Percentiles rank a stretch among this genome's conserved stretches.
phyloP scores from a whole-genome alignment of 352 stramenopile genomes.

The Phytophthora megakarya region DNA sequence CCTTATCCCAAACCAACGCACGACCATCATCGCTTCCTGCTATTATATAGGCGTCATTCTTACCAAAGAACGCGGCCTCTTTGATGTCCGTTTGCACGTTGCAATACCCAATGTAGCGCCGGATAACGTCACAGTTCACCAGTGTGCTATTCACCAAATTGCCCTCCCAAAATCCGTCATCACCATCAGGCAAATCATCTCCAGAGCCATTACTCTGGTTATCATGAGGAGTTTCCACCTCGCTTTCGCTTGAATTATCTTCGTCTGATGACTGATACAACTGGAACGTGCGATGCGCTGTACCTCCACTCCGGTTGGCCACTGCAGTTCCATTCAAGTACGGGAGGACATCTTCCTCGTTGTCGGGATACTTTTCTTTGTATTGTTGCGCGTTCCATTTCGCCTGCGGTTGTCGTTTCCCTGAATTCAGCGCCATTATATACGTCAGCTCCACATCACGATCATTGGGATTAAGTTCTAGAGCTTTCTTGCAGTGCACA shows the following conservation, averaged over 20 bases:
- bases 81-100: slow-evolving; percentile 93
- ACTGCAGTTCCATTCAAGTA: slow-evolving; percentile 29
- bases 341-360: slow-evolving; percentile 46
- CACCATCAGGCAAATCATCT: slow-evolving; percentile 33
- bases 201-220: slow-evolving; percentile 17
- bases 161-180: slow-evolving; percentile 66
- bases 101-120: slow-evolving; percentile 86
- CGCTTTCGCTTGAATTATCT: slow-evolving; percentile 35
- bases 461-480: slow-evolving; percentile 59
- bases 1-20: slow-evolving; percentile 87
- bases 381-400: slow-evolving; percentile 51
- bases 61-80: slow-evolving; percentile 86
- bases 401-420: slow-evolving; percentile 47
- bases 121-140: slow-evolving; percentile 70
- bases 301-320: neutral
- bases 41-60: slow-evolving; percentile 87
- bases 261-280: slow-evolving; percentile 33
- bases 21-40: slow-evolving; percentile 87
- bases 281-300: slow-evolving; percentile 11
- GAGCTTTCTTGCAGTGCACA: slow-evolving; percentile 65
- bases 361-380: slow-evolving; percentile 49
- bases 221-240: slow-evolving; percentile 27
- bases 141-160: slow-evolving; percentile 34
- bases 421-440: slow-evolving; percentile 53
- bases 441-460: slow-evolving; percentile 61